Evolutionary conservation across 345 rosid genomes (phyloP), one percentile per base, ranked within the genome.

Genomic region (Melastoma malabathricum): DNA sequence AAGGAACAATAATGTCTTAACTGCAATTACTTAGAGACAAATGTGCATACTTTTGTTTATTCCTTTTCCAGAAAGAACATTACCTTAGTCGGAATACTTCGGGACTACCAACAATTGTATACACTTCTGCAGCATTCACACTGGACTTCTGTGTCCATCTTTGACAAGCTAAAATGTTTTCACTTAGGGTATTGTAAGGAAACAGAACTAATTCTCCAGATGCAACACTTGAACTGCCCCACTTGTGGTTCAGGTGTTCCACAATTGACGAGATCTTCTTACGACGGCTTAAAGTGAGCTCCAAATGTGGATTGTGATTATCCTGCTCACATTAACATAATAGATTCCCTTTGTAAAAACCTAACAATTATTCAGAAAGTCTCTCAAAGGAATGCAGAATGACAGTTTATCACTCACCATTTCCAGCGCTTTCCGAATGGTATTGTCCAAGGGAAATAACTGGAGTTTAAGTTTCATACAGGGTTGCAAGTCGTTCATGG

Each of bases 201-300:
- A 83, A 83, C 54, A 92, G 82, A 76, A 81, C 65, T 23, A 88
- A 71, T 71, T 81, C 86, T 70, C 98, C 95, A 23, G 77, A 67
- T 31, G 90, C 95, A 54, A 72, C 69, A 71, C 78, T 81, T 52
- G 95, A 83, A 68, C 72, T 63, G 25, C 99, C 99, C 99, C 99
- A 93, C 71, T 93, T 93, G 58, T 94, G 82, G 60, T 68, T 81
- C 57, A 93, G 74, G 80, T 93, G 99, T 68, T 92, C 99, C 64
- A 88, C 54, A 41, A 92, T 78, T 15, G 99, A 93, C 58, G 99
- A 83, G 70, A 93, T 79, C 79, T 88, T 93, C 75, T 93, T 93
- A 55, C 95, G 84, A 48, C 69, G 72, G 55, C 94, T 81, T 64
- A 93, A 97, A 38, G 99, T 88, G 66, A 93, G 99, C 75, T 93